Conservation (phyloP, 1,284 basidiomycete genomes). For the Malassezia yamatoensis region DNA sequence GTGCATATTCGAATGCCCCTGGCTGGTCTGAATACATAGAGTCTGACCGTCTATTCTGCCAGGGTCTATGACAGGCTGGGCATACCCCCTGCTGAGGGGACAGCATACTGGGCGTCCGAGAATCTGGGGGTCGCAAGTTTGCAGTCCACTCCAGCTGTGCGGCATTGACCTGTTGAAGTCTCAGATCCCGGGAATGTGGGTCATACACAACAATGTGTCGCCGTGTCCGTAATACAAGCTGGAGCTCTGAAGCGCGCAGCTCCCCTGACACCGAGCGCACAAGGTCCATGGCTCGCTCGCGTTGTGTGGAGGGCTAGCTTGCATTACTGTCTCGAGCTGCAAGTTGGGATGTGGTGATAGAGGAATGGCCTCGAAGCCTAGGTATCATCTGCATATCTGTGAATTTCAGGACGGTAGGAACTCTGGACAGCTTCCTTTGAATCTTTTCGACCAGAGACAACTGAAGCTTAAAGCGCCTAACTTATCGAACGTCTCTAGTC, state of each 20-base stretch:
- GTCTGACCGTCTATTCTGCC: not conserved
- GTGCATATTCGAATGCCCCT: not conserved
- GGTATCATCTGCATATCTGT: slow-evolving; percentile 10
- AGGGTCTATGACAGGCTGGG: not conserved
- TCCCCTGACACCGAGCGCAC: slow-evolving; percentile 14
- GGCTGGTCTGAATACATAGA: not conserved
- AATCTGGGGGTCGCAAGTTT: not conserved
- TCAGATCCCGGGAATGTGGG: slow-evolving; percentile 22
- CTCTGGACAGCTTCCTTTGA: not conserved
- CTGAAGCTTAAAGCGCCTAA: too few relatives aligned
- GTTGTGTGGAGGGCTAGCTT: slow-evolving; percentile 7
- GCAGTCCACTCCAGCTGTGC: not conserved
- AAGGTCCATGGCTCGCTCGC: slow-evolving; percentile 19
- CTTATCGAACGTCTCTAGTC: too few relatives aligned
- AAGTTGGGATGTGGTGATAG: not conserved
- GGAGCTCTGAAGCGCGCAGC: slow-evolving; percentile 21
- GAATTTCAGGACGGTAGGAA: not conserved
- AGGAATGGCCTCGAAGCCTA: not conserved
- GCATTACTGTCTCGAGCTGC: not conserved
- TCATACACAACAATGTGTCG: slow-evolving; percentile 33
- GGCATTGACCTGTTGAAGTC: slow-evolving; percentile 17
- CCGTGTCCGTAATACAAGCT: slow-evolving; percentile 31
- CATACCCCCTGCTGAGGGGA: not conserved
- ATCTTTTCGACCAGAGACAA: not conserved
- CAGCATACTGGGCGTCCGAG: not conserved